Conservation (phyloP, 345 rosid species). For the Dimocarpus longan region DNA sequence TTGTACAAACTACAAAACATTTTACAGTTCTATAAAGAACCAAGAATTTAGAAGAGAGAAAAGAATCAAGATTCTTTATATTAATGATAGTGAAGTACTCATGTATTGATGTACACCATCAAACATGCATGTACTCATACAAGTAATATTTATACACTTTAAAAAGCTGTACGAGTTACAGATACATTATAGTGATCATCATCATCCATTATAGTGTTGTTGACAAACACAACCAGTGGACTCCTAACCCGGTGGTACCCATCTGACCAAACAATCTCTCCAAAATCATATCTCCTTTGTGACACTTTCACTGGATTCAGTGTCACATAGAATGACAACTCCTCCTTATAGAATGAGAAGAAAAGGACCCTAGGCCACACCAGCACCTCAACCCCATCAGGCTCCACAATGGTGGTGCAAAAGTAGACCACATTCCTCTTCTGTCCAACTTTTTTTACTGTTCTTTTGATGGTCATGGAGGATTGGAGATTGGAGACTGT, state of each 20-base stretch:
- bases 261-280: conserved; percentile 67
- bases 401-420: conserved; percentile 32
- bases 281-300: conserved; percentile 58
- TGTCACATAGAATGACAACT: conserved; percentile 50
- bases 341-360: conserved; percentile 40
- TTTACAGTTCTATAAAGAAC: too few relatives aligned
- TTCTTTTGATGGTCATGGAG: conserved; percentile 53
- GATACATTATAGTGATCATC: not conserved
- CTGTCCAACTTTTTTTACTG: conserved; percentile 50
- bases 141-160: not conserved
- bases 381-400: conserved; percentile 58
- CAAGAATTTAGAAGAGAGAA: too few relatives aligned
- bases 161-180: not conserved
- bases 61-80: too few relatives aligned
- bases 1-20: too few relatives aligned
- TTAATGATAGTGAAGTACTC: too few relatives aligned
- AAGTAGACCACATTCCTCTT: conserved; percentile 43
- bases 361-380: conserved; percentile 60
- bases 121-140: not conserved
- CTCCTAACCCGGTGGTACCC: conserved; percentile 64
- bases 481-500: conserved; percentile 45
- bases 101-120: too few relatives aligned
- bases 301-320: conserved; percentile 46
- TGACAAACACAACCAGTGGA: conserved; percentile 54
- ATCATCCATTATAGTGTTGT: conserved; percentile 10